These are phyloP conservation scores for Solanum appendiculatum DNA, from an alignment of 257 asterid genomes.

Conservation along the genomic window DNA sequence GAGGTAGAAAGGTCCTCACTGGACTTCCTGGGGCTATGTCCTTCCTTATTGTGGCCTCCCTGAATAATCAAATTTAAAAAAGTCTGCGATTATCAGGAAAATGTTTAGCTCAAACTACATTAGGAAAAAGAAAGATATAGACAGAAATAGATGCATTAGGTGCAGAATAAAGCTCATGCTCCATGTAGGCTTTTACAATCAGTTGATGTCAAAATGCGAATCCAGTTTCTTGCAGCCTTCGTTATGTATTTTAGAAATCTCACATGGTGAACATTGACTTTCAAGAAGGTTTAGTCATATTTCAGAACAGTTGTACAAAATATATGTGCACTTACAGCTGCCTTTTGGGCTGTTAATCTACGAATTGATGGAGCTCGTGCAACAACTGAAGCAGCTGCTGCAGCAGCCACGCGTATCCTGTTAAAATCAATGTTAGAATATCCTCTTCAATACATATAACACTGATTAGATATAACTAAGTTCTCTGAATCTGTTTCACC, in stretches of 20 bases:
- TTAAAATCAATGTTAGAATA: slow-evolving; percentile 4
- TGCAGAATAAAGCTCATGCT: not conserved
- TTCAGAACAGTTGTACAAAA: not conserved
- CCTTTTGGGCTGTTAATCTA: slow-evolving; percentile 46
- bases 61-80: slow-evolving; percentile 12
- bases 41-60: slow-evolving; percentile 55
- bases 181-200: not conserved
- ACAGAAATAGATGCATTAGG: not conserved
- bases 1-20: slow-evolving; percentile 26
- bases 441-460: not conserved
- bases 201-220: not conserved
- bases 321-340: slow-evolving; percentile 41
- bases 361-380: slow-evolving; percentile 80
- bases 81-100: not conserved
- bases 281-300: not conserved
- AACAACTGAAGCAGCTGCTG: slow-evolving; percentile 84
- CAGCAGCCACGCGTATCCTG: slow-evolving; percentile 93
- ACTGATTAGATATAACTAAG: not conserved
- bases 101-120: not conserved
- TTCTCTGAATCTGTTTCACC: slow-evolving; percentile 18
- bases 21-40: slow-evolving; percentile 36
- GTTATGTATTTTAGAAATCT: not conserved
- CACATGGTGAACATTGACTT: not conserved
- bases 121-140: not conserved
- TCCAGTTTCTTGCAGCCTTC: not conserved